Conservation (phyloP, 192 early-diverging fungal genomes). For the Jimgerdemannia lactiflua region DNA sequence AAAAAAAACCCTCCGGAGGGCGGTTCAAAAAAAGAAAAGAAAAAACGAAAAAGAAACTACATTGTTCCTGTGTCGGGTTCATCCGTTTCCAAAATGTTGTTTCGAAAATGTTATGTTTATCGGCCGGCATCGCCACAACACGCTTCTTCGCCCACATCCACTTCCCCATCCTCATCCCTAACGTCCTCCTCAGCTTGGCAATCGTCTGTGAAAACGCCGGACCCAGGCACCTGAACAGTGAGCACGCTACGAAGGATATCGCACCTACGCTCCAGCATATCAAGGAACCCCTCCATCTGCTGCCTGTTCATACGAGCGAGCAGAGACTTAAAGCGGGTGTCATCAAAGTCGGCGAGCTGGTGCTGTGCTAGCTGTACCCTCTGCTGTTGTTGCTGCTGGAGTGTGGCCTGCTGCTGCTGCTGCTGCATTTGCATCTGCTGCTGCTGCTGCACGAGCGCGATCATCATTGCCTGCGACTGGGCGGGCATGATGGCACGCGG, state of each 20-base stretch:
- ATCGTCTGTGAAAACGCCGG: neutral
- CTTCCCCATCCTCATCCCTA: too few species aligned
- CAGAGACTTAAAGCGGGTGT: conserved; percentile 23
- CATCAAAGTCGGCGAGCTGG: conserved; percentile 28
- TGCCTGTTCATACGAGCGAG: conserved; percentile 39
- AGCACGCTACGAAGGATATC: conserved; percentile 29
- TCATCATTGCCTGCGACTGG: too few species aligned
- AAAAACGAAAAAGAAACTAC: too few species aligned
- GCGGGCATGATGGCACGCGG: too few species aligned
- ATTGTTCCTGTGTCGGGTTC: too few species aligned
- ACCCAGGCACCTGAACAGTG: neutral
- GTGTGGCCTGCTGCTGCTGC: neutral
- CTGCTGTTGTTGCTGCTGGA: neutral
- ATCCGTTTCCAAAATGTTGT: too few species aligned
- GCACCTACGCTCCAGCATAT: conserved; percentile 54
- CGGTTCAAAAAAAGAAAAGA: too few species aligned
- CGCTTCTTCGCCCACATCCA: too few species aligned
- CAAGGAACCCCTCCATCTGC: conserved; percentile 51
- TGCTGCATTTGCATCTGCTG: neutral
- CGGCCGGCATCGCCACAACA: too few species aligned
- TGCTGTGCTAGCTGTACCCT: conserved; percentile 1
- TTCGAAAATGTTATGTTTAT: too few species aligned
- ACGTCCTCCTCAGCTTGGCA: too few species aligned
- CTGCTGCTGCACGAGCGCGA: neutral
- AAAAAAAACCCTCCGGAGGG: too few species aligned